Base-by-base conservation (phyloP, 257 asterid species). In the Catharanthus roseus region DNA sequence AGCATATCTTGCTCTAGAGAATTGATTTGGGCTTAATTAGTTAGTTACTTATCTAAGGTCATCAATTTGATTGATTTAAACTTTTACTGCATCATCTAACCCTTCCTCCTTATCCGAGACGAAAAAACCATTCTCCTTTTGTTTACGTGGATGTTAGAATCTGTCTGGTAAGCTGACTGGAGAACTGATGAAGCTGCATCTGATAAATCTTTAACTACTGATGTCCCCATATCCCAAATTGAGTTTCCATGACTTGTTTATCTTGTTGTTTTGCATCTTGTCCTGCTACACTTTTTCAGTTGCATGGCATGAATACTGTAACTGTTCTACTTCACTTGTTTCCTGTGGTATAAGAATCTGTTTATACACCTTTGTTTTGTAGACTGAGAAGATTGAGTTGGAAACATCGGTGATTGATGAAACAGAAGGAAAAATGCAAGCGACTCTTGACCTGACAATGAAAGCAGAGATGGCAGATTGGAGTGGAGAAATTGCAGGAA, bases 321-420 rank as follows among this genome's bases (percentile, higher is more conserved):
- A 16, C 39, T 31, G 41, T 47, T 67, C 63, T 67, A 45, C 24
- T 66, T 45, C 19, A 36, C 47, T 61, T 33, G 65, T 56, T 31
- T 41, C 42, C 7, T 45, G 34, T 26, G 51, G 13, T 45, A 15
- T 63, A 23, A 50, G 49, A 47, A 31, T 39, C 16, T 31, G 2
- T 36, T 53, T 39, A 16, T 82, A 50, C 54, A 51, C 24, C 70
- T 73, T 76, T 74, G 29, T 64, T 70, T 75, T 81, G 85, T 89
- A 93, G 99, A 84, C 92, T 2, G 99, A 93, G 74, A 93, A 93
- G 79, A 86, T 93, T 76, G 99, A 93, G 83, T 77, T 93, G 86
- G 99, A 93, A 88, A 88, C 97, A 75, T 91, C 99, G 58, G 99
- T 95, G 67, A 93, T 95, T 72, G 99, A 95, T 75, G 99, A 95